These are phyloP conservation scores for Mycena floridula DNA, from an alignment of 768 basidiomycete species.

Conservation along the genomic window DNA sequence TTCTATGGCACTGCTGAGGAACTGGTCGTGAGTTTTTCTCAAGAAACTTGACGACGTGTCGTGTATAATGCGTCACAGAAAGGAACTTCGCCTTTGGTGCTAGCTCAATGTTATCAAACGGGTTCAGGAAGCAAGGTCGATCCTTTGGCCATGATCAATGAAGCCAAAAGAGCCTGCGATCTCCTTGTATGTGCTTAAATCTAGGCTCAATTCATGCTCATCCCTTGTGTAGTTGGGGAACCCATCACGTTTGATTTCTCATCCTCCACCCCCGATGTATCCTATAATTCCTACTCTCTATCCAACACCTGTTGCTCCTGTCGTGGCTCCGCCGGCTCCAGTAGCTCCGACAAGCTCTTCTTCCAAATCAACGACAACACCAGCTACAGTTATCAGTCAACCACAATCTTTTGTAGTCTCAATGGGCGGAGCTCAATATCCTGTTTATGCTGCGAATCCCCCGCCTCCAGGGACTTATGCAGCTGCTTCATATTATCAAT, in stretches of 20 bases:
- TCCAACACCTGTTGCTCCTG: conserved; percentile 25
- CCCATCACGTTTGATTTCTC: conserved; percentile 60
- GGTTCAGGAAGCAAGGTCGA: conserved; percentile 66
- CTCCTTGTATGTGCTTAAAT: conserved; percentile 46
- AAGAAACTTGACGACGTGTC: conserved; percentile 3
- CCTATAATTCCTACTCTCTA: conserved; percentile 40
- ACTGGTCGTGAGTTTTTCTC: conserved; percentile 54
- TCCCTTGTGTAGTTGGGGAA: conserved; percentile 52
- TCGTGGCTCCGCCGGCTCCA: conserved; percentile 19
- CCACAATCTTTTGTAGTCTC: conserved; percentile 70
- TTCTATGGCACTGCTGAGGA: conserved; percentile 85
- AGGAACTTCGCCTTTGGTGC: conserved; percentile 60
- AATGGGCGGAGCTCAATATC: conserved; percentile 42
- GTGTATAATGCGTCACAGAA: conserved; percentile 27
- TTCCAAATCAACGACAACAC: conserved; percentile 24
- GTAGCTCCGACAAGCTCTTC: conserved; percentile 20
- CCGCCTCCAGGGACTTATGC: conserved; percentile 42
- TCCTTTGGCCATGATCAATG: conserved; percentile 64
- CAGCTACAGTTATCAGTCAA: conserved; percentile 56
- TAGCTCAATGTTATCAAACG: conserved; percentile 78
- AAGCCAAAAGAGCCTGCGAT: conserved; percentile 77
- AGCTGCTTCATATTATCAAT: conserved; percentile 59
- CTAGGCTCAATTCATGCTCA: not conserved
- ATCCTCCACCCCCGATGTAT: conserved; percentile 58
- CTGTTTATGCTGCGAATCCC: conserved; percentile 36